phyloP scores from a whole-genome alignment of 768 basidiomycete species.

The Termitomyces sp. region DNA sequence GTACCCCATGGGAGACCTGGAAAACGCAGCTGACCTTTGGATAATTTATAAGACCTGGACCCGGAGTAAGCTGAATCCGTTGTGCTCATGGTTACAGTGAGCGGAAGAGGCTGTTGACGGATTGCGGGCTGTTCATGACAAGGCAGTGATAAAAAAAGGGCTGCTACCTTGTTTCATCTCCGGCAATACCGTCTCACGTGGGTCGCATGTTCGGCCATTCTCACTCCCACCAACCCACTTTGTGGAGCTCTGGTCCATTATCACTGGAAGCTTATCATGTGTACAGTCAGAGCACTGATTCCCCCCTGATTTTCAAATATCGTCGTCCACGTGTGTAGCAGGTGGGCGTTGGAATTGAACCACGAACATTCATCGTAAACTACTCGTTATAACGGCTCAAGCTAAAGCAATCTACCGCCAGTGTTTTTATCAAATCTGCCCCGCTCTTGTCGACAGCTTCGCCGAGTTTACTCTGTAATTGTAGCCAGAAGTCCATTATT shows the following conservation, averaged over 20 bases:
- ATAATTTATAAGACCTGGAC: slow-evolving; percentile 8
- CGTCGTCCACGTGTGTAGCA: neutral
- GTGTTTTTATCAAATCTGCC: neutral
- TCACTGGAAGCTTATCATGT: neutral
- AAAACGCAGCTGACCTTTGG: slow-evolving; percentile 5
- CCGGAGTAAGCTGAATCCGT: slow-evolving; percentile 9
- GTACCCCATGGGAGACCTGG: neutral
- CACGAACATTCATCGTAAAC: neutral
- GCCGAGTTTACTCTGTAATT: neutral
- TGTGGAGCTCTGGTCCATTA: neutral
- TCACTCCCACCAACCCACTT: neutral
- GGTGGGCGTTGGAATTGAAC: neutral
- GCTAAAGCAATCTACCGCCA: neutral
- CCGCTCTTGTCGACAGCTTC: neutral
- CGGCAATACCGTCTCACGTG: slow-evolving; percentile 6
- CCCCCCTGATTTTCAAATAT: neutral
- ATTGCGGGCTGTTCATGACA: slow-evolving; percentile 7
- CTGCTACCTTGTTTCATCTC: slow-evolving; percentile 12
- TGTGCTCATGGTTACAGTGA: slow-evolving; percentile 10
- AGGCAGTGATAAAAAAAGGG: neutral
- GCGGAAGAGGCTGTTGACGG: neutral
- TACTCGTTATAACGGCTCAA: neutral
- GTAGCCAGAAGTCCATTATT: neutral
- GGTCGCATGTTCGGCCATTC: neutral
- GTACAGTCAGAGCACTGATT: neutral